phyloP scores from a whole-genome alignment of 2,329 filamentous ascomycete genomes.

The Magnaporthales sp. region DNA sequence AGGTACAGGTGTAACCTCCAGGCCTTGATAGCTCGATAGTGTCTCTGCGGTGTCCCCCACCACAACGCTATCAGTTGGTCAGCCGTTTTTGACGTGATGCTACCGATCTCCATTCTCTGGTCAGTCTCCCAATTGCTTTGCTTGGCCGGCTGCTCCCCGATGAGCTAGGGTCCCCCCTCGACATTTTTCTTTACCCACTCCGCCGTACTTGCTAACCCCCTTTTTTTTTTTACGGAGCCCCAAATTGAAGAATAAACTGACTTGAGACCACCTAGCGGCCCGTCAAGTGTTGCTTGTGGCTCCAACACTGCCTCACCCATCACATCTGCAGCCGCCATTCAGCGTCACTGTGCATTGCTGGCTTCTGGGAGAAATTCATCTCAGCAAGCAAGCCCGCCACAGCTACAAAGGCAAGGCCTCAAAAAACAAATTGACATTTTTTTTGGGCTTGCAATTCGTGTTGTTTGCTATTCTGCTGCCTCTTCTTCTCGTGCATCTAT shows the following conservation, averaged over 20 bases:
- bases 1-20: not conserved
- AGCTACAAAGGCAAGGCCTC: not conserved
- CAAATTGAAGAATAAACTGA: not conserved
- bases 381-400: not conserved
- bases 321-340: not conserved
- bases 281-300: not conserved
- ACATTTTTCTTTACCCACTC: not conserved
- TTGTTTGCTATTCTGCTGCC: slow-evolving; percentile 4
- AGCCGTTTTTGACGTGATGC: not conserved
- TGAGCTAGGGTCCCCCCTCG: slow-evolving; percentile 1
- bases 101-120: not conserved
- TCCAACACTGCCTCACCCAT: slow-evolving; percentile 1
- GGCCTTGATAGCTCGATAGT: not conserved
- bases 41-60: not conserved
- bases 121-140: not conserved
- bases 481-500: not conserved
- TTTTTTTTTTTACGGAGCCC: not conserved
- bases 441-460: slow-evolving; percentile 3
- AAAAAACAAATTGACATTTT: not conserved
- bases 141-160: not conserved
- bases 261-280: not conserved
- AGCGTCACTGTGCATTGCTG: not conserved
- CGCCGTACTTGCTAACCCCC: slow-evolving; percentile 1
- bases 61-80: slow-evolving; percentile 1
- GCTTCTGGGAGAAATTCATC: not conserved